These are phyloP conservation scores for Lipomyces yamadae DNA, from an alignment of 805 yeast species.

Conservation along the genomic window DNA sequence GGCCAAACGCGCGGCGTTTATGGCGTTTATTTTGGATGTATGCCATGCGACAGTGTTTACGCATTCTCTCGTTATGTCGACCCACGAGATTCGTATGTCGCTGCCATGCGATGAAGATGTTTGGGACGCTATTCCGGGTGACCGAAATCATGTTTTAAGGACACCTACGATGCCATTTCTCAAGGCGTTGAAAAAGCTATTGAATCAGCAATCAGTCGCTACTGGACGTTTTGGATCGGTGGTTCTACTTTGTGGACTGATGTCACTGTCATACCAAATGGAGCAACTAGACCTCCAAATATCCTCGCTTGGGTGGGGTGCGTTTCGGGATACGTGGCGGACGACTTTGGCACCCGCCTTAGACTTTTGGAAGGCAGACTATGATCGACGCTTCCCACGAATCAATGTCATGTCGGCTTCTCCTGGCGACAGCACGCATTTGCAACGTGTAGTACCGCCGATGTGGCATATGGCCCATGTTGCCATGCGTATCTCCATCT, in stretches of 20 bases:
- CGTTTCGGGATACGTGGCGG: slow-evolving; percentile 63
- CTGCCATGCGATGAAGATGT: slow-evolving; percentile 67
- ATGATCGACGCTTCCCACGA: slow-evolving; percentile 37
- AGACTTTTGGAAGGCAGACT: slow-evolving; percentile 62
- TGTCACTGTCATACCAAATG: slow-evolving; percentile 71
- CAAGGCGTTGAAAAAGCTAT: slow-evolving; percentile 59
- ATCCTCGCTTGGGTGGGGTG: slow-evolving; percentile 52
- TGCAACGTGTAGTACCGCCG: slow-evolving; percentile 31
- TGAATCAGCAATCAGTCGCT: slow-evolving; percentile 57
- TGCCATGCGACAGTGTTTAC: slow-evolving; percentile 79
- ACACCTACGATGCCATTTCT: slow-evolving; percentile 53
- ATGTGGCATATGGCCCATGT: slow-evolving; percentile 37
- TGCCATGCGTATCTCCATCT: slow-evolving; percentile 65
- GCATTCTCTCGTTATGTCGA: slow-evolving; percentile 62
- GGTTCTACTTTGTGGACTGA: slow-evolving; percentile 67
- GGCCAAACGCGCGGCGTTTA: slow-evolving; percentile 74
- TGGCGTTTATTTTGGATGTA: slow-evolving; percentile 82
- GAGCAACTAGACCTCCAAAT: slow-evolving; percentile 72
- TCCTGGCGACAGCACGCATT: slow-evolving; percentile 7
- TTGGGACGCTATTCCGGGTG: slow-evolving; percentile 53
- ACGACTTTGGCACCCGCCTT: slow-evolving; percentile 70
- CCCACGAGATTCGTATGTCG: slow-evolving; percentile 65
- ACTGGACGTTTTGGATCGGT: slow-evolving; percentile 67
- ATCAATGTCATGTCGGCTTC: background rate
- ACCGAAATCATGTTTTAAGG: slow-evolving; percentile 37